A percentile compares a stretch with the other conserved stretches of the same genome.
phyloP scores from a whole-genome alignment of 768 basidiomycete species.

The Zangia roseola region DNA sequence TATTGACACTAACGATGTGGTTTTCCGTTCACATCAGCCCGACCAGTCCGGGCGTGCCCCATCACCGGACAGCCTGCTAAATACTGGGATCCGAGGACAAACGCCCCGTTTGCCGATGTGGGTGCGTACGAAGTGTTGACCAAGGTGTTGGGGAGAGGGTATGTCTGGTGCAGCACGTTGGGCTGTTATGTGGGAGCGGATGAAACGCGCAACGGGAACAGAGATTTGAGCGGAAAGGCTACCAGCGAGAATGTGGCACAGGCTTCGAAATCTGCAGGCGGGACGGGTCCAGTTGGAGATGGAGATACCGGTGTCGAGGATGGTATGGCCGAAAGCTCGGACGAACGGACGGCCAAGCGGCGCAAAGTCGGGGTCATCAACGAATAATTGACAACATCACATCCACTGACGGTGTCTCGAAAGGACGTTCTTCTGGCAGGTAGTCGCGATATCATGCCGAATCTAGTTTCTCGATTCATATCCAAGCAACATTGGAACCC shows the following conservation, averaged over 20 bases:
- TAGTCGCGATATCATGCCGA: too few species aligned
- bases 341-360: slow-evolving; percentile 14
- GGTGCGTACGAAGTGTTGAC: slow-evolving; percentile 66
- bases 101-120: slow-evolving; percentile 74
- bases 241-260: not conserved
- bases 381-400: slow-evolving; percentile 3
- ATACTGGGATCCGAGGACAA: slow-evolving; percentile 79
- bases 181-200: slow-evolving; percentile 40
- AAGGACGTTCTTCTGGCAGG: too few species aligned
- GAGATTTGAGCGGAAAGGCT: not conserved
- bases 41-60: slow-evolving; percentile 63
- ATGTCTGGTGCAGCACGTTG: slow-evolving; percentile 54
- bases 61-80: slow-evolving; percentile 77
- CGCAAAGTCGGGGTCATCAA: slow-evolving; percentile 8
- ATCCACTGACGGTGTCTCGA: not conserved
- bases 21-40: slow-evolving; percentile 41
- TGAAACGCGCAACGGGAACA: not conserved
- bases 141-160: slow-evolving; percentile 62
- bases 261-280: not conserved
- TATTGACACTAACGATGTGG: not conserved
- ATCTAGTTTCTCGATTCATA: too few species aligned
- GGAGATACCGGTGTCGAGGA: not conserved
- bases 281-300: not conserved
- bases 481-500: too few species aligned
- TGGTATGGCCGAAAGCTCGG: not conserved